These are phyloP conservation scores for Aspergillus candidus DNA, from an alignment of 2,329 filamentous ascomycete species.

Conservation along the genomic window DNA sequence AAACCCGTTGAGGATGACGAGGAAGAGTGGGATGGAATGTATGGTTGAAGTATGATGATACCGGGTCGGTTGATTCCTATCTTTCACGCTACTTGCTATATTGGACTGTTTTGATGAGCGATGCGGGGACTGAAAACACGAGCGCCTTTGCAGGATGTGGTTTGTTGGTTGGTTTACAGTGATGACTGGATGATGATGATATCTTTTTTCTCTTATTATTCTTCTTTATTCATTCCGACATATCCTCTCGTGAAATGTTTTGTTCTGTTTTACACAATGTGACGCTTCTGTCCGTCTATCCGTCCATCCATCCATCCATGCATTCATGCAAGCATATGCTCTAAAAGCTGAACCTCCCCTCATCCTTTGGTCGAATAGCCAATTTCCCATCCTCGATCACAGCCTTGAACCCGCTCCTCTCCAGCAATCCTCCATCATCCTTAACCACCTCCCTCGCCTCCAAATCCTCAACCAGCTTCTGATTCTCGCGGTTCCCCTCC, in stretches of 20 bases:
- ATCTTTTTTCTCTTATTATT: too few relatives aligned
- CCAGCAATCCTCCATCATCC: conserved; percentile 35
- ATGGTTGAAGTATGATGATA: conserved; percentile 23
- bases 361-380: conserved; percentile 33
- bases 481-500: conserved; percentile 47
- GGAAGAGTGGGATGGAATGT: conserved; percentile 47
- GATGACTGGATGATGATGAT: too few relatives aligned
- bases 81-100: too few relatives aligned
- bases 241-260: too few relatives aligned
- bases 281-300: not conserved
- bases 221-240: not conserved
- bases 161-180: too few relatives aligned
- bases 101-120: too few relatives aligned
- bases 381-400: conserved; percentile 40
- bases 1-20: conserved; percentile 36
- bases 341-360: conserved; percentile 1
- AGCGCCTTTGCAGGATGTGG: too few relatives aligned
- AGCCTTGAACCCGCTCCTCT: conserved; percentile 39
- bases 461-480: conserved; percentile 48
- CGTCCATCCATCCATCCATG: not conserved
- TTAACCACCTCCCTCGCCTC: conserved; percentile 41
- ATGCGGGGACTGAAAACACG: too few relatives aligned
- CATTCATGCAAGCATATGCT: not conserved
- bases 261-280: too few relatives aligned
- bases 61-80: too few relatives aligned